Evolutionary conservation across 2,329 filamentous ascomycete species (phyloP).

Genomic region (Botrytis hyacinthi): DNA sequence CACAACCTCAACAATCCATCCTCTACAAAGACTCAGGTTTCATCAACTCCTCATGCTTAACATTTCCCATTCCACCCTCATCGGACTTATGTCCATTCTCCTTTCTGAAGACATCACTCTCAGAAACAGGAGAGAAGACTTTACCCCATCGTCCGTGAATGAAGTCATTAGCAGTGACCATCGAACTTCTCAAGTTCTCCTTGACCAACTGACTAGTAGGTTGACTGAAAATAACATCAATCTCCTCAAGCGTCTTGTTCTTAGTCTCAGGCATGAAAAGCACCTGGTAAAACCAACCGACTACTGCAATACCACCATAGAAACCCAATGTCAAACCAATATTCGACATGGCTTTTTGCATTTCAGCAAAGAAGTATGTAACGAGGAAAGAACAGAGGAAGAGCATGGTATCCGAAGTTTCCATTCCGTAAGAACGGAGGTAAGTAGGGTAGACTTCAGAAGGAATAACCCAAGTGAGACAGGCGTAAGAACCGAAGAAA

Average conservation of each 20-base stretch:
- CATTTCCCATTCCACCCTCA: conserved; percentile 24
- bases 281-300: conserved; percentile 71
- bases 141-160: conserved; percentile 33
- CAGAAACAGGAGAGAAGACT: conserved; percentile 34
- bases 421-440: conserved; percentile 71
- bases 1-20: background rate
- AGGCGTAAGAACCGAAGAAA: conserved; percentile 66
- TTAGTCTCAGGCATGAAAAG: conserved; percentile 77
- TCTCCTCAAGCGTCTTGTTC: conserved; percentile 65
- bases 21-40: conserved; percentile 13
- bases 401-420: conserved; percentile 63
- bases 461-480: conserved; percentile 64
- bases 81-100: conserved; percentile 30
- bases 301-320: conserved; percentile 69
- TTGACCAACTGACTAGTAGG: conserved; percentile 62
- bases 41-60: conserved; percentile 28
- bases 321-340: conserved; percentile 68
- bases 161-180: conserved; percentile 35
- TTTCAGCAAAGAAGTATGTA: conserved; percentile 71
- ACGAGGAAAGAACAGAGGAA: conserved; percentile 72
- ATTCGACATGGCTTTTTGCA: conserved; percentile 65
- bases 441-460: conserved; percentile 72
- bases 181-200: conserved; percentile 50
- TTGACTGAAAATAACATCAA: conserved; percentile 63
- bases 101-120: conserved; percentile 35